These are phyloP conservation scores for Claviceps sp. DNA, from an alignment of 2,329 filamentous ascomycete genomes.

Conservation along the genomic window DNA sequence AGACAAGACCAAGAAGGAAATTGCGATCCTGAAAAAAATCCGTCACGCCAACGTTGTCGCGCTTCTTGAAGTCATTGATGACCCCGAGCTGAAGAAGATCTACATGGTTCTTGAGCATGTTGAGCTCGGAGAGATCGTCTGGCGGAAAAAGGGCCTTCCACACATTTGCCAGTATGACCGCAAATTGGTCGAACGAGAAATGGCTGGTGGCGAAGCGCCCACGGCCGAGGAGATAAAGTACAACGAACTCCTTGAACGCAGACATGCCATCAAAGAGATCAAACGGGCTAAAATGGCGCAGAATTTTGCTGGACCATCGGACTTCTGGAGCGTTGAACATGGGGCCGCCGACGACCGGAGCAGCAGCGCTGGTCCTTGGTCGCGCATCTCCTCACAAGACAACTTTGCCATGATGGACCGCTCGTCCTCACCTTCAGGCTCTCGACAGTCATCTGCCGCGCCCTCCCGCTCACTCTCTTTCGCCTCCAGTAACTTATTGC, in stretches of 20 bases:
- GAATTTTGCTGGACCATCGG: constrained; percentile 38
- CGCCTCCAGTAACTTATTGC: constrained; percentile 22
- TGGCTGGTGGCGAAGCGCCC: constrained; percentile 44
- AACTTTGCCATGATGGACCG: constrained; percentile 24
- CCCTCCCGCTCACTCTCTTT: constrained; percentile 35
- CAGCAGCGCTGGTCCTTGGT: constrained; percentile 25
- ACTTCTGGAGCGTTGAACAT: constrained; percentile 77
- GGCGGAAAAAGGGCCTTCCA: constrained; percentile 77
- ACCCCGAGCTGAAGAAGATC: constrained; percentile 91
- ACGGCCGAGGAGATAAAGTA: constrained; percentile 48
- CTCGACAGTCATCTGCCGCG: constrained; percentile 29
- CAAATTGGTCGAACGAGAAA: constrained; percentile 61
- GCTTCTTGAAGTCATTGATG: constrained; percentile 91
- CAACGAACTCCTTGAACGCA: constrained; percentile 43
- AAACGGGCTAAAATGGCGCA: constrained; percentile 42
- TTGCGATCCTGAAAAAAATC: constrained; percentile 96
- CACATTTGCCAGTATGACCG: constrained; percentile 77
- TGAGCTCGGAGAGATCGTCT: constrained; percentile 84
- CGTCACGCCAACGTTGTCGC: constrained; percentile 95
- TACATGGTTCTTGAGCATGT: constrained; percentile 97
- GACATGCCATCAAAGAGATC: constrained; percentile 41
- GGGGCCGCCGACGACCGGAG: constrained; percentile 44
- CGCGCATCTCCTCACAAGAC: constrained; percentile 28
- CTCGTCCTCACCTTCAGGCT: constrained; percentile 24
- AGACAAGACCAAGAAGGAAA: constrained; percentile 86